A percentile compares a stretch with the other conserved stretches of the same genome.
phyloP scores from a whole-genome alignment of 495 filamentous ascomycete genomes.

The Chaetomidium leptoderma region DNA sequence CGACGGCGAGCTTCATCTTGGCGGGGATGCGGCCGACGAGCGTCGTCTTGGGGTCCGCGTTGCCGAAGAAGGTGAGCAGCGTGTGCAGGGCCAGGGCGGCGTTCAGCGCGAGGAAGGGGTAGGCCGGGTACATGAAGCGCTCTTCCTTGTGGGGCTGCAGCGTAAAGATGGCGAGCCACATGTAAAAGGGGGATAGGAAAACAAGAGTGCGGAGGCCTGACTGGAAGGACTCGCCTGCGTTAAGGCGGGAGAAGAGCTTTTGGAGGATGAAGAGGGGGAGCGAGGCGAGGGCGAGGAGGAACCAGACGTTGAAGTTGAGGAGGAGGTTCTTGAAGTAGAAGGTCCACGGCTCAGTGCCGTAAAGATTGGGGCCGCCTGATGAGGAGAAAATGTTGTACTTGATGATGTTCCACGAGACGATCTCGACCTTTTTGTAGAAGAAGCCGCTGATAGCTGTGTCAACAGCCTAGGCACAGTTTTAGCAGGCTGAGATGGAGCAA shows the following conservation, averaged over 20 bases:
- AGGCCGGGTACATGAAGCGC: constrained; percentile 96
- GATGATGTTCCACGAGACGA: constrained; percentile 89
- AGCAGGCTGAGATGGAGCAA: constrained; percentile 22
- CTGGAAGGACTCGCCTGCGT: constrained; percentile 36
- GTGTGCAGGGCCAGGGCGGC: constrained; percentile 83
- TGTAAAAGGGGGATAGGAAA: constrained; percentile 79
- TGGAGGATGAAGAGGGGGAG: constrained; percentile 56
- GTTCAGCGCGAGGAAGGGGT: constrained; percentile 88
- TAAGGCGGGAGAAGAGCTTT: constrained; percentile 42
- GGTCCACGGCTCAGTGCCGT: constrained; percentile 93
- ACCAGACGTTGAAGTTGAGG: constrained; percentile 95
- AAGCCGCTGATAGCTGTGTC: constrained; percentile 68
- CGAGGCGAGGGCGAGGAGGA: constrained; percentile 71
- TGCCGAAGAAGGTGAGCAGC: constrained; percentile 66
- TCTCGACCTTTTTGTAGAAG: constrained; percentile 72
- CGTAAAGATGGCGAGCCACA: constrained; percentile 92
- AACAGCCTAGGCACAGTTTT: constrained; percentile 28
- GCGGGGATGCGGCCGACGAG: constrained; percentile 65
- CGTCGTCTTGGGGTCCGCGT: constrained; percentile 56
- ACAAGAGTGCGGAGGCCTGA: constrained; percentile 65
- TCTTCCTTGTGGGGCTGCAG: constrained; percentile 96
- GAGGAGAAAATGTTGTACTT: constrained; percentile 90
- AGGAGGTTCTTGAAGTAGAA: constrained; percentile 91
- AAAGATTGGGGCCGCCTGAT: constrained; percentile 81
- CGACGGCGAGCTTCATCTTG: constrained; percentile 60